Conservation (phyloP, 2,329 filamentous ascomycete species). For the Davidsoniella virescens region DNA sequence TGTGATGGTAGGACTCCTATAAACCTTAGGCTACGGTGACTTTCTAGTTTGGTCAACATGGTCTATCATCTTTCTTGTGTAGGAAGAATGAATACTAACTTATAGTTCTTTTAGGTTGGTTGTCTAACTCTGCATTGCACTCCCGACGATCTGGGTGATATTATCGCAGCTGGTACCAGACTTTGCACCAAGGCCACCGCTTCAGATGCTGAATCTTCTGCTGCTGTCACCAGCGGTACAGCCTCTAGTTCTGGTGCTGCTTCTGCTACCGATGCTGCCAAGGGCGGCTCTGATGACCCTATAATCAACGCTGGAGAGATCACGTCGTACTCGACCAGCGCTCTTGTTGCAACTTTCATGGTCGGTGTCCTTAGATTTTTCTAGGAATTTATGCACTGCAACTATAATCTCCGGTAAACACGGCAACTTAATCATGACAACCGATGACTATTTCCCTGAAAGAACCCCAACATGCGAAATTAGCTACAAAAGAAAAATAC, state of each 20-base stretch:
- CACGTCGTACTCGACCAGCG: conserved; percentile 19
- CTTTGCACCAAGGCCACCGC: conserved; percentile 19
- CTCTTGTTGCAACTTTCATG: conserved; percentile 18
- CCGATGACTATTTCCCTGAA: too few relatives aligned
- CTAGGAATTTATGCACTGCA: not conserved
- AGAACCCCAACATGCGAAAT: too few relatives aligned
- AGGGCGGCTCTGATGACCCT: conserved; percentile 12
- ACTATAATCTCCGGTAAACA: too few relatives aligned
- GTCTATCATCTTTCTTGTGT: not conserved
- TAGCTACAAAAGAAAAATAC: too few relatives aligned
- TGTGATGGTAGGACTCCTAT: conserved; percentile 15
- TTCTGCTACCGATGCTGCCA: not conserved
- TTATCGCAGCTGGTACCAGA: conserved; percentile 19
- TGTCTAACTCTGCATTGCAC: conserved; percentile 24
- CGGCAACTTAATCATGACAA: too few relatives aligned
- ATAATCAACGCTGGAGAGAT: conserved; percentile 18
- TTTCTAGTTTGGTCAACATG: too few relatives aligned
- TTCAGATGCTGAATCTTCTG: conserved; percentile 7
- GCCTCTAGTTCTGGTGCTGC: conserved; percentile 3
- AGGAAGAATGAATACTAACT: not conserved
- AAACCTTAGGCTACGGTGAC: not conserved
- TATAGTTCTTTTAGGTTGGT: not conserved
- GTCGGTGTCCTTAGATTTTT: not conserved
- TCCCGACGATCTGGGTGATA: conserved; percentile 18
- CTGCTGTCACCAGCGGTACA: conserved; percentile 1